Conservation (phyloP, 2,329 filamentous ascomycete species). For the Fusarium chaquense region DNA sequence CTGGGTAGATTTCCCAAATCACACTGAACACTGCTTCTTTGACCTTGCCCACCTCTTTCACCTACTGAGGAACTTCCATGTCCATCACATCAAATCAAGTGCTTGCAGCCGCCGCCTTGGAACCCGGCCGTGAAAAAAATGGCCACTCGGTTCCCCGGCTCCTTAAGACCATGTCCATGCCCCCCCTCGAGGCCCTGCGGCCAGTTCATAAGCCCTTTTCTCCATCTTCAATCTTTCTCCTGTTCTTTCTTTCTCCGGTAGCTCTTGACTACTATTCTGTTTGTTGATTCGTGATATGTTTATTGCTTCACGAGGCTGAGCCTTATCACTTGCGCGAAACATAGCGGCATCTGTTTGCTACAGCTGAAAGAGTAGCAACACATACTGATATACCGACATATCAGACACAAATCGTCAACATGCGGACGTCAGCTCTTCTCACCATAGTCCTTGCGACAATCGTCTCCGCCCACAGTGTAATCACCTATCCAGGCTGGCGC, state of each 20-base stretch:
- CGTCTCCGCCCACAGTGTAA: constrained; percentile 79
- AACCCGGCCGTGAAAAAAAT: constrained; percentile 40
- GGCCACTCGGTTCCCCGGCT: constrained; percentile 30
- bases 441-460: constrained; percentile 61
- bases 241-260: constrained; percentile 23
- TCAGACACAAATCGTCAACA: constrained; percentile 48
- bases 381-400: background rate
- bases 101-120: background rate
- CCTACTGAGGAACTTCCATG: background rate
- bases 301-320: constrained; percentile 35
- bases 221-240: constrained; percentile 14
- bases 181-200: constrained; percentile 36
- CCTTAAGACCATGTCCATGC: constrained; percentile 47
- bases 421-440: constrained; percentile 60
- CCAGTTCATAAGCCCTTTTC: constrained; percentile 24
- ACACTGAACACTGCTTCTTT: constrained; percentile 40
- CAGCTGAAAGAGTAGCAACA: background rate
- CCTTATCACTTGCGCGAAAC: constrained; percentile 17
- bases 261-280: background rate
- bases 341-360: constrained; percentile 10
- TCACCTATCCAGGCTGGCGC: constrained; percentile 88
- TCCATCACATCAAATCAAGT: constrained; percentile 23
- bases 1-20: constrained; percentile 44
- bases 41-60: background rate
- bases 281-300: constrained; percentile 31